Conservation (phyloP, 2,329 filamentous ascomycete genomes). For the Cryoendolithus antarcticus region DNA sequence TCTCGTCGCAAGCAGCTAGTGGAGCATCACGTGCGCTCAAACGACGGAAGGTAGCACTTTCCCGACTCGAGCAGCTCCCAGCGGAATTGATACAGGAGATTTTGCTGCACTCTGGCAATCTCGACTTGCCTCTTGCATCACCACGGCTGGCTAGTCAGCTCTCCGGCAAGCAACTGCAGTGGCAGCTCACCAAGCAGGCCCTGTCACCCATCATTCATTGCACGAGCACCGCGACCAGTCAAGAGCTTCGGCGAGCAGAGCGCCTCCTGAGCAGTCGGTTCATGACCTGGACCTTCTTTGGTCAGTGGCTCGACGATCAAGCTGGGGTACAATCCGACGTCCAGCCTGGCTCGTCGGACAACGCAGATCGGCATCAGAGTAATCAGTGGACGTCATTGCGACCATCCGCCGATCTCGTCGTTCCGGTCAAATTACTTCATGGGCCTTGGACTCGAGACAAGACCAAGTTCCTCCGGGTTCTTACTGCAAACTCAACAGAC, state of each 20-base stretch:
- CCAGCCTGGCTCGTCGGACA: neutral
- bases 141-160: conserved; percentile 16
- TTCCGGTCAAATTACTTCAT: conserved; percentile 8
- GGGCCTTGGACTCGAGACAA: conserved; percentile 13
- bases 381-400: conserved; percentile 4
- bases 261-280: conserved; percentile 22
- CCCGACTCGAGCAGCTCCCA: conserved; percentile 22
- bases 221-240: conserved; percentile 1
- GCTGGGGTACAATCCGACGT: conserved; percentile 5
- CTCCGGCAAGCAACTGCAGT: conserved; percentile 18
- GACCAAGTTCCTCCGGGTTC: conserved; percentile 9
- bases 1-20: neutral
- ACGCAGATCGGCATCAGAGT: neutral
- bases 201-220: conserved; percentile 11
- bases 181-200: conserved; percentile 14
- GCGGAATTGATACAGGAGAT: conserved; percentile 24
- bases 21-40: neutral
- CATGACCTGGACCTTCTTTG: conserved; percentile 23
- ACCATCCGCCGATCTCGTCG: conserved; percentile 1
- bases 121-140: conserved; percentile 20
- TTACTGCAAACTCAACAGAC: conserved; percentile 4
- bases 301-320: conserved; percentile 11
- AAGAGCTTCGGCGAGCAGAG: conserved; percentile 12
- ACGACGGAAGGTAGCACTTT: conserved; percentile 6
- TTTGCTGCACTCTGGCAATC: conserved; percentile 20